phyloP scores from a whole-genome alignment of 169 alveolate genomes.

The Sarcocystis neurona region DNA sequence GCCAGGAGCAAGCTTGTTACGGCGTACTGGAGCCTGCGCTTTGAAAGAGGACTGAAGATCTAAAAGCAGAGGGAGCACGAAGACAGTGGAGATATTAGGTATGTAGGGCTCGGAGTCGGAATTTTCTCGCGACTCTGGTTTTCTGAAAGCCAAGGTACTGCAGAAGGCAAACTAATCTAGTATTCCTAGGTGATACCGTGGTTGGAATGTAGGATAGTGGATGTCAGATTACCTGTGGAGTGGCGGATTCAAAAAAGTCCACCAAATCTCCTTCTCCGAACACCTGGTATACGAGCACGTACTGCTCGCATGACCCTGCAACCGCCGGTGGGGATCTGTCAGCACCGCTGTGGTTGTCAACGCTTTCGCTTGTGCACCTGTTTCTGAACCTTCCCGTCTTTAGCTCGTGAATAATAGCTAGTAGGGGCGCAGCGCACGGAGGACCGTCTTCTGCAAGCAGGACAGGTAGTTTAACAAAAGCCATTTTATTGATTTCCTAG shows the following conservation, averaged over 20 bases:
- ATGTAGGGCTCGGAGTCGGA: too few relatives aligned
- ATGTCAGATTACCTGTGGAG: background rate
- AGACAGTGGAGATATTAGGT: too few relatives aligned
- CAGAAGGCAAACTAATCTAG: too few relatives aligned
- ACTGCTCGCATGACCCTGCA: too few relatives aligned
- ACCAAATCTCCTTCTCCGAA: conserved; percentile 62
- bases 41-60: conserved; percentile 16
- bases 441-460: conserved; percentile 38
- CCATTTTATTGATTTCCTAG: too few relatives aligned
- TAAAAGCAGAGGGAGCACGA: too few relatives aligned
- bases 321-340: too few relatives aligned
- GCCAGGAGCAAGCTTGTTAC: conserved; percentile 67
- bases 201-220: too few relatives aligned
- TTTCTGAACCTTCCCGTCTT: conserved; percentile 68
- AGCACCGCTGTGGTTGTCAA: too few relatives aligned
- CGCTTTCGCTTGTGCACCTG: too few relatives aligned
- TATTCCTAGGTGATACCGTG: too few relatives aligned
- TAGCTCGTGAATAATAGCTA: conserved; percentile 73
- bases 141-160: background rate
- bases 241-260: conserved; percentile 68
- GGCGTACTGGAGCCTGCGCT: conserved; percentile 70
- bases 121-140: background rate
- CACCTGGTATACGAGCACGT: conserved; percentile 36
- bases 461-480: too few relatives aligned
- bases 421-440: conserved; percentile 71